phyloP scores from a whole-genome alignment of 176 grass and related monocot species.

The Miscanthus lutarioriparius region DNA sequence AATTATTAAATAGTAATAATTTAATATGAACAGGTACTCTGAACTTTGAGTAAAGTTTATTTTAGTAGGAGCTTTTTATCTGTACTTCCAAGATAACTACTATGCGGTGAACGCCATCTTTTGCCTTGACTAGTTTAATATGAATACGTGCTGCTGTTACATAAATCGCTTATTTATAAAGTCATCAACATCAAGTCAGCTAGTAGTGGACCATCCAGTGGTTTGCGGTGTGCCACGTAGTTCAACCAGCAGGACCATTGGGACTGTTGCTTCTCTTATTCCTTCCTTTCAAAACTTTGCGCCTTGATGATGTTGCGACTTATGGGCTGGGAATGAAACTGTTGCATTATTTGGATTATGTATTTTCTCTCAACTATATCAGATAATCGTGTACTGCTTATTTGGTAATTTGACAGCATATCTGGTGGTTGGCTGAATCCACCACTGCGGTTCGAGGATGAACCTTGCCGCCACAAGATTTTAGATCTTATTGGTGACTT shows the following conservation, averaged over 20 bases:
- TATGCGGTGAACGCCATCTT: background rate
- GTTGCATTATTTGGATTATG: slow-evolving; percentile 1
- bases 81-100: background rate
- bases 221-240: background rate
- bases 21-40: slow-evolving; percentile 1
- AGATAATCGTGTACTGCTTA: slow-evolving; percentile 19
- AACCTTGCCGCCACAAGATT: slow-evolving; percentile 91
- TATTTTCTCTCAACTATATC: slow-evolving; percentile 16
- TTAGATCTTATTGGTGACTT: slow-evolving; percentile 94
- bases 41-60: background rate
- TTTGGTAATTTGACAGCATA: slow-evolving; percentile 59
- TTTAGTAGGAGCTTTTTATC: background rate
- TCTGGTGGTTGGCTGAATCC: slow-evolving; percentile 81
- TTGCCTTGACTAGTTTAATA: background rate
- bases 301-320: background rate
- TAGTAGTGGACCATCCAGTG: background rate
- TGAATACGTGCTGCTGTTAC: background rate
- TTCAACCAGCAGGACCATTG: background rate
- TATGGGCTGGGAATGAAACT: background rate
- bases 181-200: background rate
- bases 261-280: background rate
- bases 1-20: slow-evolving; percentile 1
- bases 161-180: background rate
- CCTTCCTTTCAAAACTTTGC: background rate
- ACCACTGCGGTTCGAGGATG: slow-evolving; percentile 73